These are phyloP conservation scores for Oidiodendron maius DNA, from an alignment of 495 filamentous ascomycete species.

Conservation along the genomic window DNA sequence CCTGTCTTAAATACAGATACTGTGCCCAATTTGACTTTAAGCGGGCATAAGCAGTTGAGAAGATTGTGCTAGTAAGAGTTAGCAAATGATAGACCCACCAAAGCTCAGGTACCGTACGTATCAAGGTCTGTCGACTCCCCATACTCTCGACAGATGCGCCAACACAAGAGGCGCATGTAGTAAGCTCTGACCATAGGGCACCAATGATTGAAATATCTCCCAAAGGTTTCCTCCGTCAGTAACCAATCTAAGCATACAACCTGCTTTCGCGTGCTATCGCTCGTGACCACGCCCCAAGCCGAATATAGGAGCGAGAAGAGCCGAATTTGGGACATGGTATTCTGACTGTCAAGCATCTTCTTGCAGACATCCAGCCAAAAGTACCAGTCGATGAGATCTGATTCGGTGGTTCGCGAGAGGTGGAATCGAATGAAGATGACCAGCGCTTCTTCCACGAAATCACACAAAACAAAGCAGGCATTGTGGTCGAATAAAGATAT, in stretches of 20 bases:
- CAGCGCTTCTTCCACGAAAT: conserved; percentile 78
- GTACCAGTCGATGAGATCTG: conserved; percentile 60
- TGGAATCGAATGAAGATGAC: conserved; percentile 38
- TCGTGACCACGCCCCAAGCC: conserved; percentile 70
- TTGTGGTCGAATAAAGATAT: conserved; percentile 82
- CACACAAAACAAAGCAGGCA: conserved; percentile 87
- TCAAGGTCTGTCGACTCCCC: conserved; percentile 62
- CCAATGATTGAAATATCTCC: conserved; percentile 90
- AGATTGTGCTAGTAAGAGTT: conserved; percentile 44
- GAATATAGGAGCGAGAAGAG: conserved; percentile 81
- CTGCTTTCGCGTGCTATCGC: conserved; percentile 62
- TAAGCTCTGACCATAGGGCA: conserved; percentile 98
- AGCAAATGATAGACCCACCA: background rate
- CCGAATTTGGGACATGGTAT: conserved; percentile 89
- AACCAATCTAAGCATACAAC: conserved; percentile 74
- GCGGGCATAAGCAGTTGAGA: conserved; percentile 61
- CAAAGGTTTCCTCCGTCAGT: conserved; percentile 70
- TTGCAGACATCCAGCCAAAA: conserved; percentile 87
- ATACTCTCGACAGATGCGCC: conserved; percentile 79
- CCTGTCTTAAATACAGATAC: conserved; percentile 67
- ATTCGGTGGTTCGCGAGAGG: conserved; percentile 25
- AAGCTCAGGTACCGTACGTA: conserved; percentile 35
- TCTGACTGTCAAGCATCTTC: conserved; percentile 80
- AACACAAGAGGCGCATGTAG: conserved; percentile 89
- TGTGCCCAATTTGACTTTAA: conserved; percentile 72